These are phyloP conservation scores for Chlorencoelia australis DNA, from an alignment of 2,329 filamentous ascomycete genomes.

Conservation along the genomic window DNA sequence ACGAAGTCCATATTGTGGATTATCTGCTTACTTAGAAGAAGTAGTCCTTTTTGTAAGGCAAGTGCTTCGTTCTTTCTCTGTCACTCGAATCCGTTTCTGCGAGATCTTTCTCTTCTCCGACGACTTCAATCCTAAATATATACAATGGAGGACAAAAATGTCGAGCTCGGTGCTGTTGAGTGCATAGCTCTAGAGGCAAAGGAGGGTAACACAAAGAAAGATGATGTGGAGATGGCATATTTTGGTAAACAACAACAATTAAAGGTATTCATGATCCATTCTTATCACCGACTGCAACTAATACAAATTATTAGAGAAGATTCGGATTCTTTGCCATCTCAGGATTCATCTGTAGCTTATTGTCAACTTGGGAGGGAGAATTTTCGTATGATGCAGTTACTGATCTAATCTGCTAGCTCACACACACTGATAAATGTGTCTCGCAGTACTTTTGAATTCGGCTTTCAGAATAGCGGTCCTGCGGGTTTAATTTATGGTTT, in stretches of 20 bases:
- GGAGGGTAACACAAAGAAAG: conserved; percentile 17
- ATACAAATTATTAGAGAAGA: conserved; percentile 22
- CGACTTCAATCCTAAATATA: not conserved
- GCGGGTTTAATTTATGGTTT: conserved; percentile 32
- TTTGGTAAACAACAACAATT: conserved; percentile 20
- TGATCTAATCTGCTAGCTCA: too few relatives aligned
- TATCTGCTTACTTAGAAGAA: too few relatives aligned
- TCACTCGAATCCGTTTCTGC: too few relatives aligned
- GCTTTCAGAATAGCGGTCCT: conserved; percentile 17
- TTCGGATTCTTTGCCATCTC: conserved; percentile 33
- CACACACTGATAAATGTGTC: too few relatives aligned
- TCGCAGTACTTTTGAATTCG: conserved; percentile 13
- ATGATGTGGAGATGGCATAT: conserved; percentile 19
- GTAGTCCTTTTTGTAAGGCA: too few relatives aligned
- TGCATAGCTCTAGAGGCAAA: conserved; percentile 10
- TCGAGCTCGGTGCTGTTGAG: conserved; percentile 6
- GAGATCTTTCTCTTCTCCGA: too few relatives aligned
- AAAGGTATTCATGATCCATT: conserved; percentile 9
- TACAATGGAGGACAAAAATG: conserved; percentile 13
- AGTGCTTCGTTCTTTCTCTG: too few relatives aligned
- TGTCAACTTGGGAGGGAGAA: conserved; percentile 33
- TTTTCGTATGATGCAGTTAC: conserved; percentile 16
- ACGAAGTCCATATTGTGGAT: too few relatives aligned
- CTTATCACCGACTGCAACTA: not conserved
- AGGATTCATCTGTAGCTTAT: conserved; percentile 32